Evolutionary conservation across 192 early-diverging fungal genomes (phyloP), one percentile per base, ranked within the genome.

Genomic region (Cetraspora pellucida): DNA sequence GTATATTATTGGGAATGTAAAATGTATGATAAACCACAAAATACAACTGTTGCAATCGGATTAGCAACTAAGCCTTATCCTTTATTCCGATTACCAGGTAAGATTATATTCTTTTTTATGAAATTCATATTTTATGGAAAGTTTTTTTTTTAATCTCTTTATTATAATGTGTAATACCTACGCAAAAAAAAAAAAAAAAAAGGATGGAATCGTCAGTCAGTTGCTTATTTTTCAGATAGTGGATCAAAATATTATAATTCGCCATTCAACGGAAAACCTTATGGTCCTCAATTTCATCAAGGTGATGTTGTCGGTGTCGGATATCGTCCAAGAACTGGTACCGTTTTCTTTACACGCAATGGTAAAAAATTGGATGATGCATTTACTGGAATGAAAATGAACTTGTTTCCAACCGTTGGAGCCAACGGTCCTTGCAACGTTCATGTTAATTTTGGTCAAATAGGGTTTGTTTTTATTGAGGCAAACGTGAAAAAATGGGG

Each of bases 401-500:
- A 93, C 70, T 70, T 93, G 49, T 93, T 93, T 74, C 88, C 88
- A 9, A 87, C 87, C 7, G 83, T 89, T 17, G 87, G 87, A 9
- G 87, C 88, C 0, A 87, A 87, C 21, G 88, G 88, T 7, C 86
- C 86, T 16, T 88, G 87, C 74, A 80, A 81, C 13, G 72, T 89
- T 6, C 86, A 87, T 80, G 90, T 91, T 70, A 93, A 93, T 82
- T 88, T 93, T 85, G 92, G 92, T 17, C 92, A 93, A 77, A 85
- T 87, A 45, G 92, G 92, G 13, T 94, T 93, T 81, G 93, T 94
- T 9, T 94, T 94, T 83, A 86, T 94, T 6, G 93, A 94, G 74
- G 93, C 92, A 52, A 93, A 94, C 75, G 91, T 94, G 47, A 93
- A 92, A 84, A 90, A 91, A 67, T 94, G 93, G 93, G 93, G 93